Evolutionary conservation across 2,329 filamentous ascomycete genomes (phyloP).

Genomic region (Xylariales sp.): DNA sequence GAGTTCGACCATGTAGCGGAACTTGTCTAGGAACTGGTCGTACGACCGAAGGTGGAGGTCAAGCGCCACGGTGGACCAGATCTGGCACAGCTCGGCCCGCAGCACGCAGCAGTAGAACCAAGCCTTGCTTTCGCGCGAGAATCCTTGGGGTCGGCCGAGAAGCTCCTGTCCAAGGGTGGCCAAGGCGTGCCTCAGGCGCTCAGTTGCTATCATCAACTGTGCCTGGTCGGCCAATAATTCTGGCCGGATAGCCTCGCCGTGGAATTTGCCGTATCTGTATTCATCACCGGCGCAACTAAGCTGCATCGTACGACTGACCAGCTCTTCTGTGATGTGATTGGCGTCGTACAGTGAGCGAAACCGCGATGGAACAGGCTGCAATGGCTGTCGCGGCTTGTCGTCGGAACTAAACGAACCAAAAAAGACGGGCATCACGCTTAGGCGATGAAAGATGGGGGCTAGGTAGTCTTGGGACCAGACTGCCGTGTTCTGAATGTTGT

Average conservation of each 20-base stretch:
- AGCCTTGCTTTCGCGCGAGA: no score
- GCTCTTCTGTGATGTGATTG: constrained; percentile 23
- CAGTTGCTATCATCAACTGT: no score
- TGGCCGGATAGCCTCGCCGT: constrained; percentile 9
- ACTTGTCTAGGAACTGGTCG: constrained; percentile 26
- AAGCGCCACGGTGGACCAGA: constrained; percentile 23
- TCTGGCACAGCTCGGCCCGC: constrained; percentile 28
- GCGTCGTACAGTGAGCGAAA: constrained; percentile 19
- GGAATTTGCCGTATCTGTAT: constrained; percentile 18
- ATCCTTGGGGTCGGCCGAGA: no score
- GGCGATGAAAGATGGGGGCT: constrained; percentile 30
- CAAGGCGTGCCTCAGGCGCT: no score
- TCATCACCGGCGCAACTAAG: constrained; percentile 23
- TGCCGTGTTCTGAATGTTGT: constrained; percentile 16
- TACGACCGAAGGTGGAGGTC: constrained; percentile 26
- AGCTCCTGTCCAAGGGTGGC: no score
- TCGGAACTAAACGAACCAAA: constrained; percentile 21
- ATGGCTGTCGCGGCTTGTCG: no score
- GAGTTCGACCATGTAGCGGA: constrained; percentile 15
- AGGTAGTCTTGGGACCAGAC: constrained; percentile 28
- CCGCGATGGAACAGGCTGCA: constrained; percentile 19
- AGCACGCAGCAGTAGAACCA: constrained; percentile 25
- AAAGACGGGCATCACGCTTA: constrained; percentile 35
- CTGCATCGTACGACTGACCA: constrained; percentile 21
- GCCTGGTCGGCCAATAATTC: constrained; percentile 21